Percentiles rank a stretch among this genome's conserved stretches.
phyloP scores from a whole-genome alignment of 2,329 filamentous ascomycete genomes.

The Calonectria ilicicola region DNA sequence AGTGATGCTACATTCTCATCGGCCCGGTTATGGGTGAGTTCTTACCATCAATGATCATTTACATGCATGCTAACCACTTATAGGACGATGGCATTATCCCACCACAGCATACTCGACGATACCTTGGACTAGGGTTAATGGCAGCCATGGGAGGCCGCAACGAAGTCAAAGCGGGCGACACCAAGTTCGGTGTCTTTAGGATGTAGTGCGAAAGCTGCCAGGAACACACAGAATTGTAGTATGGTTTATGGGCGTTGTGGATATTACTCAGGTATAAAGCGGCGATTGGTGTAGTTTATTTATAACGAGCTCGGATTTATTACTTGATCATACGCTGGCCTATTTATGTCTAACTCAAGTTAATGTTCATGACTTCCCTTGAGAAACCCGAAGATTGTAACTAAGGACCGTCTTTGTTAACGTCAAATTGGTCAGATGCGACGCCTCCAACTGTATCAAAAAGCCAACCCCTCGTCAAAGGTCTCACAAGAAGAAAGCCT shows the following conservation, averaged over 20 bases:
- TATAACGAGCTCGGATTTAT: not conserved
- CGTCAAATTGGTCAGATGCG: too few species aligned
- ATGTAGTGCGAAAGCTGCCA: constrained; percentile 76
- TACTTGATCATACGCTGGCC: too few species aligned
- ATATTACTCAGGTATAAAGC: not conserved
- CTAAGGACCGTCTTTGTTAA: too few species aligned
- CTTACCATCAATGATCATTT: not conserved
- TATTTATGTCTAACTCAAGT: too few species aligned
- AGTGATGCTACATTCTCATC: constrained; percentile 90
- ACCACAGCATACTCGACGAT: constrained; percentile 79
- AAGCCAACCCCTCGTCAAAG: too few species aligned
- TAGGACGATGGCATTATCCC: constrained; percentile 84
- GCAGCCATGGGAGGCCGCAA: constrained; percentile 78
- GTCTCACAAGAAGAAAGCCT: too few species aligned
- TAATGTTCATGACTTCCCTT: too few species aligned
- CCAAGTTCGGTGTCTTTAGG: constrained; percentile 83
- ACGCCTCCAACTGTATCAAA: too few species aligned
- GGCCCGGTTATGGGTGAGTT: constrained; percentile 84
- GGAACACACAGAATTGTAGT: not conserved
- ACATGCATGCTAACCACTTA: constrained; percentile 15
- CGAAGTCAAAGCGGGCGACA: constrained; percentile 70
- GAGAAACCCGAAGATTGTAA: too few species aligned
- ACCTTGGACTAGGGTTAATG: constrained; percentile 78
- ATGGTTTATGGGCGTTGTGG: constrained; percentile 6
- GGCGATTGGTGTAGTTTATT: not conserved